These are phyloP conservation scores for Rhodamnia argentea DNA, from an alignment of 345 rosid species.

Conservation along the genomic window DNA sequence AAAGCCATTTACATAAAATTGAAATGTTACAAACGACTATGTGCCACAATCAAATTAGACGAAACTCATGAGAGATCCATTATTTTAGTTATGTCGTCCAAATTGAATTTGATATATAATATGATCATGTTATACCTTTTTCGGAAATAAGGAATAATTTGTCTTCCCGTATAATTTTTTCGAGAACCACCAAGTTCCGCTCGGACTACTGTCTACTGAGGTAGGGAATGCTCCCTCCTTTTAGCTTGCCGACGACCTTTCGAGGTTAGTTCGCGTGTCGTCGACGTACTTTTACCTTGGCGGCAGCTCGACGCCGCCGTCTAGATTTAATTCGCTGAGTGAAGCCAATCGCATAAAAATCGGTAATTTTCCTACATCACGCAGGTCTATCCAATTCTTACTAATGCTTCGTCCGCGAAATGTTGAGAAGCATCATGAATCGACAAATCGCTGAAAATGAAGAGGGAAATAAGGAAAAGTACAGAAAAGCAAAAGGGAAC, in stretches of 20 bases:
- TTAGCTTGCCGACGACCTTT: neutral
- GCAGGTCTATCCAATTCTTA: neutral
- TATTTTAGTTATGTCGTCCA: neutral
- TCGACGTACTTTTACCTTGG: neutral
- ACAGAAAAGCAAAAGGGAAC: neutral
- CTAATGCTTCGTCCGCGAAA: neutral
- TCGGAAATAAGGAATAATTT: neutral
- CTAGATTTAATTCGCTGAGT: neutral
- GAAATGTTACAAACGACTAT: neutral
- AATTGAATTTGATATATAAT: neutral
- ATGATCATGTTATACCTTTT: neutral
- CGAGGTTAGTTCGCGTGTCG: neutral
- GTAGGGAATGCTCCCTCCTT: neutral
- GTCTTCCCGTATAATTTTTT: neutral
- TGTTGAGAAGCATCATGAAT: neutral
- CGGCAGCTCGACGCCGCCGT: neutral
- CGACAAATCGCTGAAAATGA: neutral
- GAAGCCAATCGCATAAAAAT: neutral
- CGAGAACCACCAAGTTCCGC: neutral
- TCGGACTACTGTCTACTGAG: neutral
- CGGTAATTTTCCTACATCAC: neutral
- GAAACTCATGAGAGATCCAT: too few relatives aligned
- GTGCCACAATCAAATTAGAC: neutral
- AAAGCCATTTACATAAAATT: too few relatives aligned
- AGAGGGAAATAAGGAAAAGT: neutral